phyloP scores from a whole-genome alignment of 2,329 filamentous ascomycete genomes.

The Gnomoniopsis sp. region DNA sequence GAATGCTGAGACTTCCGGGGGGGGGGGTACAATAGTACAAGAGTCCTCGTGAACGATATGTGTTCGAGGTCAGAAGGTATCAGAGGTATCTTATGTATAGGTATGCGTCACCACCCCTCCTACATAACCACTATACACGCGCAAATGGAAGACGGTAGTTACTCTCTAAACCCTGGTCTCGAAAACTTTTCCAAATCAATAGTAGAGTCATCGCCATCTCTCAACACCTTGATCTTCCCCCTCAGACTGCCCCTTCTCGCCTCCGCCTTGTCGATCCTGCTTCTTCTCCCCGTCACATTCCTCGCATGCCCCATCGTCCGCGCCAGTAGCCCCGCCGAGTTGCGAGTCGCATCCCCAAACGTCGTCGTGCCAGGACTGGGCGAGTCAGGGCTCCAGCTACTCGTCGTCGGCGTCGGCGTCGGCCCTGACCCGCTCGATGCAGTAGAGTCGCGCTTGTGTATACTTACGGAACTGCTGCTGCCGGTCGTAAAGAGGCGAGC shows the following conservation, averaged over 20 bases:
- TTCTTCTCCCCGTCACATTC: slow-evolving; percentile 6
- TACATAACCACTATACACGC: too few species aligned
- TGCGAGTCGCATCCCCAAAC: neutral
- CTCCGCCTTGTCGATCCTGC: slow-evolving; percentile 5
- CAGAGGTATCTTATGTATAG: too few species aligned
- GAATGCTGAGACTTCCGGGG: too few species aligned
- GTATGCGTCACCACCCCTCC: too few species aligned
- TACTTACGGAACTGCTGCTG: neutral
- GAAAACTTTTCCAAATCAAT: neutral
- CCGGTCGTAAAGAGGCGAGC: slow-evolving; percentile 4
- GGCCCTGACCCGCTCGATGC: neutral
- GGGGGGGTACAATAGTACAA: too few species aligned
- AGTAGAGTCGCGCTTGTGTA: neutral
- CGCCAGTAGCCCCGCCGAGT: slow-evolving; percentile 6
- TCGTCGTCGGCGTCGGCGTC: neutral
- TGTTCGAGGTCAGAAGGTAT: too few species aligned
- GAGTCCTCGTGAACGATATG: too few species aligned
- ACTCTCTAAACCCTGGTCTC: neutral
- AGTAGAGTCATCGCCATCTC: neutral
- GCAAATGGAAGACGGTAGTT: neutral
- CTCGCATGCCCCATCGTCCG: slow-evolving; percentile 12
- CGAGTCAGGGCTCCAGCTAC: neutral
- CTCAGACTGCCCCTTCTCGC: slow-evolving; percentile 9
- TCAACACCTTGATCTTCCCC: slow-evolving; percentile 10
- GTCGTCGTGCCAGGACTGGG: neutral